A percentile compares a stretch with the other conserved stretches of the same genome.
Evolutionary conservation across 208 protist genomes (phyloP).

Genomic region (Trypanosoma rangeli): DNA sequence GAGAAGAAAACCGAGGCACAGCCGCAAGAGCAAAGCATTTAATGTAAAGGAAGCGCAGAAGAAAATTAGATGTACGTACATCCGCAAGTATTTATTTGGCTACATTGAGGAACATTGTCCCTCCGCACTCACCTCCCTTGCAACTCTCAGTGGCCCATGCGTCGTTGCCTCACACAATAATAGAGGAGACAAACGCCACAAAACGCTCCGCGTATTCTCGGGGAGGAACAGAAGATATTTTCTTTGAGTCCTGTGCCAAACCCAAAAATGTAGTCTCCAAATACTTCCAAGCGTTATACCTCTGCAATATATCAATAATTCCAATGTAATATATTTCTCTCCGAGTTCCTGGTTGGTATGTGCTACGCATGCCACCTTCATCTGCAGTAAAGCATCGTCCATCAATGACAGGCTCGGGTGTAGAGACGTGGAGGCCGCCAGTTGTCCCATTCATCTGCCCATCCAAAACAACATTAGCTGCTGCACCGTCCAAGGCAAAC

Average conservation of each 20-base stretch:
- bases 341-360: constrained; percentile 47
- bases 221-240: constrained; percentile 88
- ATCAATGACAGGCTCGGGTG: constrained; percentile 27
- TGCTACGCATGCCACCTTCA: constrained; percentile 83
- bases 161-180: constrained; percentile 60
- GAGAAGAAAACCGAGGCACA: background rate
- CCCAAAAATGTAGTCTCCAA: constrained; percentile 74
- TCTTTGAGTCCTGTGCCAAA: constrained; percentile 55
- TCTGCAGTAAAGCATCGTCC: constrained; percentile 77
- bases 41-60: background rate
- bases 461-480: background rate
- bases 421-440: background rate
- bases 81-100: background rate
- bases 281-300: constrained; percentile 84
- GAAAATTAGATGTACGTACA: background rate
- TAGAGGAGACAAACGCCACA: constrained; percentile 86
- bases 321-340: constrained; percentile 92
- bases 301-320: constrained; percentile 94
- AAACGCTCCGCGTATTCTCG: constrained; percentile 87
- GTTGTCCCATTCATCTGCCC: background rate
- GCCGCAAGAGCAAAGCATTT: no score
- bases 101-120: no score
- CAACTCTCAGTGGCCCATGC: background rate
- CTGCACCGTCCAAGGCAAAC: constrained; percentile 1
- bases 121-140: no score